phyloP scores from a whole-genome alignment of 2,329 filamentous ascomycete genomes.

The Alternaria viburni region DNA sequence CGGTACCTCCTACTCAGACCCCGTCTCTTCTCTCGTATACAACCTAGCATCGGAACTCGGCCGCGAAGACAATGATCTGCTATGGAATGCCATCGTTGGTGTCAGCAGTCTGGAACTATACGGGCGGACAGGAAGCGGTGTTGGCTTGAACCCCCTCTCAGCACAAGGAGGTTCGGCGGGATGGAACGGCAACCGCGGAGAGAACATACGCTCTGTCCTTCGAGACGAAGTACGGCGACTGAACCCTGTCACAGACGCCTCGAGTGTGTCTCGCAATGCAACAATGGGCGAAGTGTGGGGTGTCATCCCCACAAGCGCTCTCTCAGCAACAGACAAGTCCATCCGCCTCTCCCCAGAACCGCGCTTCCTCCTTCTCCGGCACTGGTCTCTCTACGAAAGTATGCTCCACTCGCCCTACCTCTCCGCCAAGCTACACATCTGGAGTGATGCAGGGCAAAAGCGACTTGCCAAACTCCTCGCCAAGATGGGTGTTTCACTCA shows the following conservation, averaged over 20 bases:
- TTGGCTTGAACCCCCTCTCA: conserved; percentile 67
- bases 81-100: conserved; percentile 95
- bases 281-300: conserved; percentile 71
- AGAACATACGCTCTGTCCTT: conserved; percentile 82
- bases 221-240: conserved; percentile 92
- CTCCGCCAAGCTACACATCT: conserved; percentile 88
- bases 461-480: conserved; percentile 91
- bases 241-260: conserved; percentile 73
- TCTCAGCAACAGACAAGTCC: conserved; percentile 87
- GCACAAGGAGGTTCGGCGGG: conserved; percentile 64
- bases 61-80: conserved; percentile 92
- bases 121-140: conserved; percentile 80
- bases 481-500: conserved; percentile 96
- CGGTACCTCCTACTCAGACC: conserved; percentile 91
- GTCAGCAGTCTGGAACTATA: conserved; percentile 94
- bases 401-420: conserved; percentile 98
- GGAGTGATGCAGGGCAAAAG: conserved; percentile 88
- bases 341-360: conserved; percentile 94
- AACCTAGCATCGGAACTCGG: conserved; percentile 93
- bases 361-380: conserved; percentile 86
- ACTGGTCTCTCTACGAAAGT: conserved; percentile 98
- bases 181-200: conserved; percentile 82
- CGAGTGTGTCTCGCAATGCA: conserved; percentile 64
- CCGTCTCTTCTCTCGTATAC: conserved; percentile 92
- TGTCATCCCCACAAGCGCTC: conserved; percentile 87